Base-by-base conservation (phyloP, 768 basidiomycete species). In the Collybiopsis confluens region DNA sequence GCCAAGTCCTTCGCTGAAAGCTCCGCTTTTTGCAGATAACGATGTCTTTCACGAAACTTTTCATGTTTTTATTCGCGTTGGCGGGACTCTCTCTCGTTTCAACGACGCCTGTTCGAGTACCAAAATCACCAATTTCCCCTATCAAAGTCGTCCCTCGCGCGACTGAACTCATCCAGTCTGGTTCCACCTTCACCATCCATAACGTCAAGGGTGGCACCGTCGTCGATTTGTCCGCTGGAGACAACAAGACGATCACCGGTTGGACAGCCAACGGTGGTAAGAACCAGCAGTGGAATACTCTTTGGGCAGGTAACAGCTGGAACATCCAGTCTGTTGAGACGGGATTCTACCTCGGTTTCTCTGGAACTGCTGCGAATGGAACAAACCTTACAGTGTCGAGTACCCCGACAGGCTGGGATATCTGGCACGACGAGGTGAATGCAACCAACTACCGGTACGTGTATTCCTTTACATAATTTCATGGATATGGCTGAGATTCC, bases 261-360 rank as follows among this genome's bases (percentile, higher is more conserved):
- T 82, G 68, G 57, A 61, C 66, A 7, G 61, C 53, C 45, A 69
- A 80, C 58, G 61, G 66, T 8, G 75, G 74, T 7, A 61, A 64
- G 9, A 84, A 83, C 58, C 83, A 85, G 20, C 40, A 84, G 80
- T 85, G 83, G 83, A 67, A 56, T 5, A 65, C 81, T 51, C 60
- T 72, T 16, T 72, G 70, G 61, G 69, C 67, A 4, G 69, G 68
- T 7, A 60, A 59, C 2, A 63, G 66, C 24, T 81, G 71, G 70
- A 65, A 65, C 4, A 61, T 85, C 69, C 74, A 73, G 55, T 76
- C 76, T 9, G 63, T 55, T 5, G 66, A 68, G 13, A 67, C 70
- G 1, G 73, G 71, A 1, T 58, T 70, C 35, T 84, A 71, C 64
- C 68, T 83, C 26, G 63, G 65, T 11, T 55, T 73, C 10, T 66